Evolutionary conservation across 768 basidiomycete species (phyloP), one percentile per base, ranked within the genome.

Genomic region (Amanita exitialis): DNA sequence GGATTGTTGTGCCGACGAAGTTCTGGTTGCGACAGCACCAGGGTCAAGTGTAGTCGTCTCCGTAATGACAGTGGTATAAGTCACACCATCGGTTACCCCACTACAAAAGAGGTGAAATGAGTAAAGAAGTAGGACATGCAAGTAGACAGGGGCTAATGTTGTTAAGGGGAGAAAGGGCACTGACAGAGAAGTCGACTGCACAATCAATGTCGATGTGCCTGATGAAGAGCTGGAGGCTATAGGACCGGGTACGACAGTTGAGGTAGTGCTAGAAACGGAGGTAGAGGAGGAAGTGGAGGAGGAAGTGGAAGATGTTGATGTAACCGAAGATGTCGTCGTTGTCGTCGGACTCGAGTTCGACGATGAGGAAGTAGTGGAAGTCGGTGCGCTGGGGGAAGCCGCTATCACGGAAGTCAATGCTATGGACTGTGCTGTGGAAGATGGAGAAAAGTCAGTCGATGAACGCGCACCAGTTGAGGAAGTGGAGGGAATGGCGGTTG

Each of bases 21-120:
- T 8, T 7, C 47, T 15, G 3, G 68, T 57, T 25, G 61, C 50
- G 16, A 52, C 54, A 6, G 57, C 34, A 1, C 66, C 65, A 1
- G 65, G 56, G 10, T 60, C 53, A 35, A 65, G 13, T 27, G 62
- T 59, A 20, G 60, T 60, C 2, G 67, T 69, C 34, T 58, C 49
- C 23, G 52, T 30, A 10, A 66, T 18, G 34, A 63, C 56, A 6
- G 59, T 56, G 4, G 67, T 69, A 47, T 56, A 57, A n/a, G 58
- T 36, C 35, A 62, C 61, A 3, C 70, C 70, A 57, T 67, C 47
- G 30, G 32, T 51, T 15, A 41, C 28, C 12, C 18, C 50, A 27
- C 50, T 51, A 34, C 21, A 49, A 20, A 20, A 21, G 6, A 38
- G n/a, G 21, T 13, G 23, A 41, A 20, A 23, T 41, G 39, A 16